These are phyloP conservation scores for Stephanodiscus triporus DNA, from an alignment of 108 stramenopile genomes.

Conservation along the genomic window DNA sequence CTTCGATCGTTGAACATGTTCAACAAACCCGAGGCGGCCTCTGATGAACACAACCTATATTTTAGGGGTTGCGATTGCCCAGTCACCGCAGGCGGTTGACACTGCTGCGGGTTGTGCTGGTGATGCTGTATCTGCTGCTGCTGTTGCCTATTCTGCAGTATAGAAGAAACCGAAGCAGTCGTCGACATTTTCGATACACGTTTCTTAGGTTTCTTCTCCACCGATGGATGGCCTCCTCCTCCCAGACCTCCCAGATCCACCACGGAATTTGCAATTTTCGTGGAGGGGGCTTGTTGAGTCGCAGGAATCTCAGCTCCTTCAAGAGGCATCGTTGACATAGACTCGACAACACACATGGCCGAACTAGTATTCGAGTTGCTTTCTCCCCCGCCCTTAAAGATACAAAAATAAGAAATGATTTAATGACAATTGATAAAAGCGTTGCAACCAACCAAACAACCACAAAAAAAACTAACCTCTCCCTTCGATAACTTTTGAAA, in stretches of 20 bases:
- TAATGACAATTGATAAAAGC: no score
- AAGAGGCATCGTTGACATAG: neutral
- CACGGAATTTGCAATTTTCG: conserved; percentile 23
- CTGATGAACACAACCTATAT: conserved; percentile 1
- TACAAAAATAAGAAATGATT: neutral
- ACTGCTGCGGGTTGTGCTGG: no score
- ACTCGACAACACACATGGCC: neutral
- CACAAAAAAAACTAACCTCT: conserved; percentile 24
- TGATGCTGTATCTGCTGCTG: no score
- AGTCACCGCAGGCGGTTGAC: neutral
- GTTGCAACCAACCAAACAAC: no score
- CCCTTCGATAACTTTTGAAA: conserved; percentile 98
- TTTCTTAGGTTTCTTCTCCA: conserved; percentile 21
- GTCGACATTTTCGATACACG: neutral
- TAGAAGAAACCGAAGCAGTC: neutral
- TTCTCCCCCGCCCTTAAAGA: conserved; percentile 6
- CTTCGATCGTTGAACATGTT: conserved; percentile 21
- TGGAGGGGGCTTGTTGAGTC: conserved; percentile 1
- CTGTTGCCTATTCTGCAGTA: neutral
- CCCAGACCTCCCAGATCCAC: conserved; percentile 23
- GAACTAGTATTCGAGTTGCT: neutral
- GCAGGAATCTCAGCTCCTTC: conserved; percentile 11
- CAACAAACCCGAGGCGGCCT: conserved; percentile 19
- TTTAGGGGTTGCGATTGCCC: neutral
- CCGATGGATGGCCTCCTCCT: conserved; percentile 6